phyloP scores from a whole-genome alignment of 805 yeast genomes.

The Yarrowia osloensis region DNA sequence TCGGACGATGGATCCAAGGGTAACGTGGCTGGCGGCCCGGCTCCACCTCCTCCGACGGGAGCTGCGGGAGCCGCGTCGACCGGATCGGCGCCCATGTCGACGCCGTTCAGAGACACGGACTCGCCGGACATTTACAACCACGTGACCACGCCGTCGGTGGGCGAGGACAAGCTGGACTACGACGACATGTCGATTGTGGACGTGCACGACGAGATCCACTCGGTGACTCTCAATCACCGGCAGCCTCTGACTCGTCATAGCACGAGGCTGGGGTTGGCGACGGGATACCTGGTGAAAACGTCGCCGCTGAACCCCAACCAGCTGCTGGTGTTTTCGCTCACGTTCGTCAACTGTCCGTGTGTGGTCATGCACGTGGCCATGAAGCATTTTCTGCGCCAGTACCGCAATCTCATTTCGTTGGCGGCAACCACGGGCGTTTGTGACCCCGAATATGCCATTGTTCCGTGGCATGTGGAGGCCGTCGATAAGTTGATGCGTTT shows the following conservation, averaged over 20 bases:
- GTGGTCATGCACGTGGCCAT: conserved; percentile 38
- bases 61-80: conserved; percentile 3
- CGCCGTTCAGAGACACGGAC: conserved; percentile 34
- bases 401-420: conserved; percentile 43
- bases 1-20: background rate
- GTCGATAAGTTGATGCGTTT: conserved; percentile 39
- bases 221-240: conserved; percentile 37
- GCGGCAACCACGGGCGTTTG: conserved; percentile 43
- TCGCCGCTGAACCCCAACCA: conserved; percentile 15
- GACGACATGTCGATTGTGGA: conserved; percentile 39
- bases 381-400: conserved; percentile 44
- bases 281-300: conserved; percentile 37
- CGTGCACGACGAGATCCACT: conserved; percentile 40
- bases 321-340: conserved; percentile 21
- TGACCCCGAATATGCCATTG: conserved; percentile 37
- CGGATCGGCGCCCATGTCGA: conserved; percentile 1
- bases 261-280: conserved; percentile 31
- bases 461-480: conserved; percentile 48
- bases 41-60: background rate
- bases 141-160: conserved; percentile 15
- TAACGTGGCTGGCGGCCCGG: background rate
- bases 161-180: conserved; percentile 31
- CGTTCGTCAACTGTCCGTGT: conserved; percentile 37
- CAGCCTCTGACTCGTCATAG: conserved; percentile 29
- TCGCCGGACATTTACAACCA: conserved; percentile 40